These are phyloP conservation scores for Botryotinia narcissicola DNA, from an alignment of 2,329 filamentous ascomycete genomes.

Conservation along the genomic window DNA sequence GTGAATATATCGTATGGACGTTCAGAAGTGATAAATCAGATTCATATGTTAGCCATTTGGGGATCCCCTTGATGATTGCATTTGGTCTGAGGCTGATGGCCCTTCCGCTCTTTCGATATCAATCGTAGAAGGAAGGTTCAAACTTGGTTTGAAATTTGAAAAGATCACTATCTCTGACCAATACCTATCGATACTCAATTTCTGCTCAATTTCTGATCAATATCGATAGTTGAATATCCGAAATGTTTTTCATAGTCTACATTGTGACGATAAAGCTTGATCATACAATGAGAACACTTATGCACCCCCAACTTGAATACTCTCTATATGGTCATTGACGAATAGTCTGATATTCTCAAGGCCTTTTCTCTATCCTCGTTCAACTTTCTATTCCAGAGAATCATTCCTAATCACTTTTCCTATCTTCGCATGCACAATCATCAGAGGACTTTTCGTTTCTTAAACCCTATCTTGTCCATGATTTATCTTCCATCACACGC, in stretches of 20 bases:
- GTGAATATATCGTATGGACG: not conserved
- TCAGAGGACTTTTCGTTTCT: too few relatives aligned
- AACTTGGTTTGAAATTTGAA: not conserved
- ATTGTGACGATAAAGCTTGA: not conserved
- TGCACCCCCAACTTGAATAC: not conserved
- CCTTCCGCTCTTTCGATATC: not conserved
- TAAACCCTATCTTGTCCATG: not conserved
- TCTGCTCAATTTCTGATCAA: too few relatives aligned
- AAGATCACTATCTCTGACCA: not conserved
- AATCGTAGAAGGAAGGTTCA: not conserved
- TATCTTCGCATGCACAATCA: not conserved
- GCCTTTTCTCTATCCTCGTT: not conserved
- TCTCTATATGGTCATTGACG: not conserved
- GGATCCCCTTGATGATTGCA: not conserved
- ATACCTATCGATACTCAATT: not conserved
- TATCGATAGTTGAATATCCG: not conserved
- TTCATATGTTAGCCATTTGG: not conserved
- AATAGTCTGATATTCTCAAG: not conserved
- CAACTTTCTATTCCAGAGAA: not conserved
- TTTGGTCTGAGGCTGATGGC: not conserved
- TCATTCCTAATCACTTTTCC: not conserved
- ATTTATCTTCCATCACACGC: conserved; percentile 32
- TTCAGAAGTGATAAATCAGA: not conserved
- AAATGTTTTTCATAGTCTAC: not conserved
- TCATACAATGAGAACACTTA: not conserved